Conservation (phyloP, 345 rosid species). For the Adansonia digitata region DNA sequence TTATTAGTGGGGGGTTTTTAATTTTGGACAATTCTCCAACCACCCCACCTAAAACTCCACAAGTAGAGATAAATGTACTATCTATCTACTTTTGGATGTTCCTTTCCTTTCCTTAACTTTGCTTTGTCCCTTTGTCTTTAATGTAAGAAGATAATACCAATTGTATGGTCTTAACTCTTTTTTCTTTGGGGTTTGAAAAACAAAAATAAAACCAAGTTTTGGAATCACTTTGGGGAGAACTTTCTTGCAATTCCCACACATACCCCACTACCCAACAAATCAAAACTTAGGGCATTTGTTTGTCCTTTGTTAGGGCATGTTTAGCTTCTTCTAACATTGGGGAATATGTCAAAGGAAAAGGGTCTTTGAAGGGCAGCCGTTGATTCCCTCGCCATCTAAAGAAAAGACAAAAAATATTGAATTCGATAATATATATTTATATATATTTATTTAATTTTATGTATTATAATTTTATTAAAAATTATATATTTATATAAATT, state of each 20-base stretch:
- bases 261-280: constrained; percentile 36
- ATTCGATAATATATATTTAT: no score
- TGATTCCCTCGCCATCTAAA: constrained; percentile 47
- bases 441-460: no score
- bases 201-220: constrained; percentile 22
- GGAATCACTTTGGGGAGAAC: constrained; percentile 23
- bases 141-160: constrained; percentile 18
- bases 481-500: no score
- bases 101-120: constrained; percentile 15
- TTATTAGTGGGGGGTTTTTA: no score
- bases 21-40: neutral
- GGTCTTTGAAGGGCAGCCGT: neutral
- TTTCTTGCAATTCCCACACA: constrained; percentile 20
- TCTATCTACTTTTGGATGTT: constrained; percentile 33
- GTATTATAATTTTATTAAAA: no score
- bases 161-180: constrained; percentile 19
- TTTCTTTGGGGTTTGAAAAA: constrained; percentile 1
- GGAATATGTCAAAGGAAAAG: constrained; percentile 33
- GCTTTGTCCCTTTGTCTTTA: constrained; percentile 32
- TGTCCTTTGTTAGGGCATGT: constrained; percentile 70
- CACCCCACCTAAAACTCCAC: neutral
- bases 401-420: constrained; percentile 36
- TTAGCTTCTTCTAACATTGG: constrained; percentile 44
- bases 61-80: constrained; percentile 24
- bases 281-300: constrained; percentile 33